Conservation (phyloP, 345 rosid genomes). For the Aquilaria yunnanensis region DNA sequence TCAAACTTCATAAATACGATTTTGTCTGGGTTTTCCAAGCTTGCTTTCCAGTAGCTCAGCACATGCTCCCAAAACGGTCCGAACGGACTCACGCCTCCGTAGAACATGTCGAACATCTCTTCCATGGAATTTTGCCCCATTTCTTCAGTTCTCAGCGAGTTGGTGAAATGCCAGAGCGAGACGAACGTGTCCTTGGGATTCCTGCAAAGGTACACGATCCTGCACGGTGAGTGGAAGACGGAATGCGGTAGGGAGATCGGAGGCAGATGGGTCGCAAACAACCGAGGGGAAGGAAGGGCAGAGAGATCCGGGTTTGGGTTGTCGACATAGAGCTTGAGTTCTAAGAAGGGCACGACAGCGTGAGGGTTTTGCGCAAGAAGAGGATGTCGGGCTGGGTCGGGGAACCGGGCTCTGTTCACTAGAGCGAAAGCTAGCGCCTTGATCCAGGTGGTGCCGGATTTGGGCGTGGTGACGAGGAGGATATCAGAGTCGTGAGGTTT, state of each 20-base stretch:
- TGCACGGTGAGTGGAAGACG: slow-evolving; percentile 26
- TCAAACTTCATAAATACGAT: slow-evolving; percentile 49
- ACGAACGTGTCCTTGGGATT: slow-evolving; percentile 54
- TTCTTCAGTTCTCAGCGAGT: slow-evolving; percentile 25
- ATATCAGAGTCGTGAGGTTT: neutral
- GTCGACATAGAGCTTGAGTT: no score
- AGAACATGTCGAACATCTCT: slow-evolving; percentile 36
- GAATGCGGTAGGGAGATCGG: slow-evolving; percentile 34
- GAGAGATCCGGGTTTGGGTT: no score
- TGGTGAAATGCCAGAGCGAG: slow-evolving; percentile 52
- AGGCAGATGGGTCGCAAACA: no score
- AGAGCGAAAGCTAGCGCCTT: slow-evolving; percentile 10
- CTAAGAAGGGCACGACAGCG: no score
- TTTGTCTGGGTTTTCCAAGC: slow-evolving; percentile 31
- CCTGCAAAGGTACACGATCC: slow-evolving; percentile 51
- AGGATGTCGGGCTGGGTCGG: neutral
- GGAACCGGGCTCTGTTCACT: neutral
- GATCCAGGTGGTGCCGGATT: slow-evolving; percentile 21
- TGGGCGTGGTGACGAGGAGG: neutral
- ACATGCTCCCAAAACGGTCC: slow-evolving; percentile 71
- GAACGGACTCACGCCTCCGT: slow-evolving; percentile 31
- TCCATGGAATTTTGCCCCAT: slow-evolving; percentile 23
- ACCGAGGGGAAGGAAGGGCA: no score
- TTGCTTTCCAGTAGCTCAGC: slow-evolving; percentile 42
- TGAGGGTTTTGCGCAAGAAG: slow-evolving; percentile 6